Percentiles rank a stretch among this genome's conserved stretches.
These are phyloP conservation scores for Globisporangium cystogenes DNA, from an alignment of 352 stramenopile genomes.

Conservation along the genomic window DNA sequence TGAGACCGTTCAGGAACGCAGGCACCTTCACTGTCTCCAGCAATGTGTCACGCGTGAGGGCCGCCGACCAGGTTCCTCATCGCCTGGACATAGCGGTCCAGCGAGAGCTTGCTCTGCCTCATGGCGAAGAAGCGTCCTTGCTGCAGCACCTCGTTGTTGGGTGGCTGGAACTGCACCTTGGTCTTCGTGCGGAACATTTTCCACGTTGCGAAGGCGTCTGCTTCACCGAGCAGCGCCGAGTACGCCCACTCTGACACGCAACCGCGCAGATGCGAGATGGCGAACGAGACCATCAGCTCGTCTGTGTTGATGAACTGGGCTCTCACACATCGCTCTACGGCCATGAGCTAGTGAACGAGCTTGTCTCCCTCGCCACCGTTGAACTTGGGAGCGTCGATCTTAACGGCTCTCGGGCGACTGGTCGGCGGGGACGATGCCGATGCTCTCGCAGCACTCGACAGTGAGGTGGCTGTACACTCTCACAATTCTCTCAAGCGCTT, in stretches of 20 bases:
- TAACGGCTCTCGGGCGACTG: too few species aligned
- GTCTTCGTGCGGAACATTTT: neutral
- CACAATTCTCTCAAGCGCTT: too few species aligned
- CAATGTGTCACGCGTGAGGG: conserved; percentile 3
- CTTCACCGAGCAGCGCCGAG: neutral
- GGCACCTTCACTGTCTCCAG: conserved; percentile 4
- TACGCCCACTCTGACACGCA: neutral
- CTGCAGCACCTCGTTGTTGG: conserved; percentile 1
- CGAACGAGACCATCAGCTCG: neutral
- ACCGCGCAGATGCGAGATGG: neutral
- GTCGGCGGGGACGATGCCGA: too few species aligned
- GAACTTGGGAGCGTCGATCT: neutral
- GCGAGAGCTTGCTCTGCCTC: neutral
- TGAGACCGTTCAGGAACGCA: conserved; percentile 3
- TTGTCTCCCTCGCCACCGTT: neutral
- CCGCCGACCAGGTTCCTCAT: neutral
- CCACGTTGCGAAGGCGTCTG: neutral
- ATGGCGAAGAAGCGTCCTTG: conserved; percentile 4
- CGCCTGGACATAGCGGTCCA: conserved; percentile 1
- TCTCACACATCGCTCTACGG: neutral
- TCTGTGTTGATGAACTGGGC: neutral
- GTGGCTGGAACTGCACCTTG: neutral
- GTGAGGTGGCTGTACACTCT: too few species aligned
- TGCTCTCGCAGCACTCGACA: too few species aligned
- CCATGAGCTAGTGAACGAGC: neutral